Evolutionary conservation across 2,329 filamentous ascomycete genomes (phyloP), one percentile per base, ranked within the genome.

Genomic region (Blastomyces gilchristii): DNA sequence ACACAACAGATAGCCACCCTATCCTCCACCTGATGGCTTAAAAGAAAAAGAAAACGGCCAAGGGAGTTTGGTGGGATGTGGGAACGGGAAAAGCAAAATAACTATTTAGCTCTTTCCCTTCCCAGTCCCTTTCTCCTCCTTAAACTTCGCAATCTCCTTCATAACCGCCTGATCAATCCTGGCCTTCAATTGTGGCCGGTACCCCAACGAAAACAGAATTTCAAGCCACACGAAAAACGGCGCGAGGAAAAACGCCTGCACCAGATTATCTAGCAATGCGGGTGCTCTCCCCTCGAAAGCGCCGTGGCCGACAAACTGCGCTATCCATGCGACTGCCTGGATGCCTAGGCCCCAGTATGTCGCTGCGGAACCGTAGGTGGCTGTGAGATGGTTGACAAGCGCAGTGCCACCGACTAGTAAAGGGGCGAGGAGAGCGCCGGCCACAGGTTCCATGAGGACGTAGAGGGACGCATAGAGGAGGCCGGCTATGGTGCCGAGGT

Each of bases 171-270:
- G 86, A 65, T 93, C 85, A 54, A 97, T 85, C 60, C 93, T 85
- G 65, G 83, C 82, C 78, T 93, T 91, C 68, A 99, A 80, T 75
- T 96, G 91, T 1, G 87, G 89, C 64, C 94, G 85, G 77, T 97
- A 99, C 58, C 94, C 94, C 60, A 95, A 84, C 71, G 82, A 86
- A 80, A 99, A 99, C 34, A 99, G 82, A 31, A 95, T 78, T 79
- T 97, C 92, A 70, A 99, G 88, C 90, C 94, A 99, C 64, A 97
- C 93, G 70, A 97, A 99, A 71, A 99, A 88, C 9, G 94, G 94
- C 0, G 94, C 94, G 31, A 97, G 82, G 71, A 97, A 93, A 67
- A 97, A 76, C 37, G 94, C 92, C 77, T 97, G 94, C 58, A 95
- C 82, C 52, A 97, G 78, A 71, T 97, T 97, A 77, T 97, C 92